Evolutionary conservation across 495 filamentous ascomycete genomes (phyloP).

Genomic region (Penicillium pulvis): DNA sequence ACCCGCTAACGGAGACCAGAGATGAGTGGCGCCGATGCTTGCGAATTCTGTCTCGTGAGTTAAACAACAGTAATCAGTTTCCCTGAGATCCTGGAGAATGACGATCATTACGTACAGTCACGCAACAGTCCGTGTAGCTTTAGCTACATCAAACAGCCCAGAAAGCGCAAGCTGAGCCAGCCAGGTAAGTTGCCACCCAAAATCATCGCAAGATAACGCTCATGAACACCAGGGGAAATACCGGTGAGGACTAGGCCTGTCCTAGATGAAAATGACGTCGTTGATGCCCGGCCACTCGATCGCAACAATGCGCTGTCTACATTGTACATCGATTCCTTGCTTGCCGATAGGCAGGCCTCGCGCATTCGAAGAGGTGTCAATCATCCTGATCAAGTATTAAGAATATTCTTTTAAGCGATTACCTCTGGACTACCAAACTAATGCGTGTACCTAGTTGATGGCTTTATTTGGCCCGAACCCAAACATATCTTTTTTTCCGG

Average conservation of each 20-base stretch:
- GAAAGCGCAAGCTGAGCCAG: constrained; percentile 8
- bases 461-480: constrained; percentile 16
- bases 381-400: constrained; percentile 6
- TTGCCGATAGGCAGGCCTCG: constrained; percentile 5
- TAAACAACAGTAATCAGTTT: too few relatives aligned
- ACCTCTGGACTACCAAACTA: background rate
- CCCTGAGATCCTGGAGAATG: too few relatives aligned
- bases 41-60: constrained; percentile 7
- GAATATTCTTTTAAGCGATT: background rate
- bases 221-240: too few relatives aligned
- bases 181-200: background rate
- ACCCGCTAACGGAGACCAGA: background rate
- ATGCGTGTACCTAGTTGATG: background rate
- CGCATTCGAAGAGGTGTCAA: constrained; percentile 1
- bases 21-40: constrained; percentile 1
- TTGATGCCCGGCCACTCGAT: too few relatives aligned
- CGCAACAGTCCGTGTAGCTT: constrained; percentile 2
- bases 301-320: too few relatives aligned
- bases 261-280: too few relatives aligned
- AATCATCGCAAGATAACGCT: too few relatives aligned
- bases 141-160: constrained; percentile 4
- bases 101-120: background rate
- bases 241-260: too few relatives aligned
- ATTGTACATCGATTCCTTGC: constrained; percentile 1
- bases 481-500: constrained; percentile 21